Percentiles rank a stretch among this genome's conserved stretches.
Conservation (phyloP, 441 rosid species). For the Brassica hybrid region DNA sequence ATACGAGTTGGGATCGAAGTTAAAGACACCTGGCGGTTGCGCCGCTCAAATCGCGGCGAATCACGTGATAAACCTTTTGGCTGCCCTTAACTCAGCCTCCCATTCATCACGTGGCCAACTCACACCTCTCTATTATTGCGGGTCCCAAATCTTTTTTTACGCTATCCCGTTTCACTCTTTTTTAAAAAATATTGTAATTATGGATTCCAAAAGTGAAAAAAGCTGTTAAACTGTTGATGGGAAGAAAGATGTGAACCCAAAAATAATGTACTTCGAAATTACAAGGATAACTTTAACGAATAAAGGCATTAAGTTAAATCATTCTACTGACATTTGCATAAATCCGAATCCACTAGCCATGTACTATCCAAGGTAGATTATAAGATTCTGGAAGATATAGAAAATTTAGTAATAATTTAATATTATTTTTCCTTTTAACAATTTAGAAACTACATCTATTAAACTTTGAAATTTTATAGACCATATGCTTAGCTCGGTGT, state of each 20-base stretch:
- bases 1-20: not conserved
- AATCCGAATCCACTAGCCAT: not conserved
- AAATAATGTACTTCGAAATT: not conserved
- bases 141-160: conserved; percentile 53
- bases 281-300: not conserved
- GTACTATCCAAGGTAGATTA: not conserved
- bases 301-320: not conserved
- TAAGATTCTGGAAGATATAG: not conserved
- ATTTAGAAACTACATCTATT: no score
- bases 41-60: conserved; percentile 55
- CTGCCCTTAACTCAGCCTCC: conserved; percentile 58
- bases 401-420: no score
- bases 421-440: no score
- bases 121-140: conserved; percentile 45
- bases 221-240: not conserved
- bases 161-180: conserved; percentile 47
- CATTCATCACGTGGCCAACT: conserved; percentile 93
- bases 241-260: not conserved
- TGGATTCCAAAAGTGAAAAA: no score
- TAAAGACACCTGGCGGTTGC: conserved; percentile 51
- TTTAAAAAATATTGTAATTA: not conserved
- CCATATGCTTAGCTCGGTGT: no score
- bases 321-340: not conserved
- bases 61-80: conserved; percentile 66
- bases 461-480: no score